Percentiles rank a stretch among this genome's conserved stretches.
Conservation (phyloP, 169 alveolate genomes). For the Babesia bigemina region DNA sequence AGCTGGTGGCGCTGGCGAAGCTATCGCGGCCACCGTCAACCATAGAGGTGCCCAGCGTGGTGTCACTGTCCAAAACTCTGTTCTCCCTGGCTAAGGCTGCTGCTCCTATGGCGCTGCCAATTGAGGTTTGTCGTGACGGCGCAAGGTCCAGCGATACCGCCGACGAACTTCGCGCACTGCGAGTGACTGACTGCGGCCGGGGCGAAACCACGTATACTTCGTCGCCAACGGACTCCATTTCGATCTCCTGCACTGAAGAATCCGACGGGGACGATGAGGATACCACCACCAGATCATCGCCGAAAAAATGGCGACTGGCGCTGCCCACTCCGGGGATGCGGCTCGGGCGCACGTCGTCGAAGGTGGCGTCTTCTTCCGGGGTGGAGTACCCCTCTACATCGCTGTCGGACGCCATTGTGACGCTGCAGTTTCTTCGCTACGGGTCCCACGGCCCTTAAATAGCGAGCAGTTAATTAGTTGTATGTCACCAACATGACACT, state of each 20-base stretch:
- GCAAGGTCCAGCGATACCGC: not conserved
- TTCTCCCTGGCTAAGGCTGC: conserved; percentile 1
- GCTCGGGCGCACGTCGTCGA: not conserved
- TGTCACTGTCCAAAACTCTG: not conserved
- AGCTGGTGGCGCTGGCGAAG: not conserved
- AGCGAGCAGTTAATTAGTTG: too few relatives aligned
- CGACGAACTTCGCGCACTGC: conserved; percentile 1
- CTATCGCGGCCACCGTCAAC: not conserved
- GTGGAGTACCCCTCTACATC: conserved; percentile 9
- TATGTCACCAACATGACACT: too few relatives aligned
- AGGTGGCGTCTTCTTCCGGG: conserved; percentile 15
- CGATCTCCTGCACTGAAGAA: not conserved
- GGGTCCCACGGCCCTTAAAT: too few relatives aligned
- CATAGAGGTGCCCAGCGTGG: not conserved
- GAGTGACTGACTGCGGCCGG: not conserved
- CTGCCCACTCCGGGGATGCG: conserved; percentile 25
- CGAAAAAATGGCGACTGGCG: conserved; percentile 3
- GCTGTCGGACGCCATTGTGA: not conserved
- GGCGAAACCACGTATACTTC: not conserved
- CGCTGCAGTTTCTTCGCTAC: too few relatives aligned
- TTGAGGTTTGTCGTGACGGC: not conserved
- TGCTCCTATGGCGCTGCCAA: not conserved
- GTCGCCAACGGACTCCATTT: not conserved
- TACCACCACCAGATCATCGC: conserved; percentile 4
- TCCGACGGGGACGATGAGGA: not conserved